These are phyloP conservation scores for Thyridium curvatum DNA, from an alignment of 2,329 filamentous ascomycete species.

Conservation along the genomic window DNA sequence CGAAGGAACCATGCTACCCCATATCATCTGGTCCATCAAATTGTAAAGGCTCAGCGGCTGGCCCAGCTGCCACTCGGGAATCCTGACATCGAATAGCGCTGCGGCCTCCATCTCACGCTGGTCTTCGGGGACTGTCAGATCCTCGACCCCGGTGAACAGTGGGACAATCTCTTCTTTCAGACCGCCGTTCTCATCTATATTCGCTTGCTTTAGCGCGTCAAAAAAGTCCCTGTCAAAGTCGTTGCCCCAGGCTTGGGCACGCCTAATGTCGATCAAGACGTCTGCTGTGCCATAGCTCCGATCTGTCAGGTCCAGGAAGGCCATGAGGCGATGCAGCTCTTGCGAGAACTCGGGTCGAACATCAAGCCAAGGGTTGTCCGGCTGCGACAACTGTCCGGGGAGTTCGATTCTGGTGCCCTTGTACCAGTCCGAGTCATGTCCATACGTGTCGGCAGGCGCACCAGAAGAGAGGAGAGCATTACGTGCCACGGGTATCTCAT, in stretches of 20 bases:
- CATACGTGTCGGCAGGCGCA: constrained; percentile 38
- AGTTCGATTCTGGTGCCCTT: constrained; percentile 45
- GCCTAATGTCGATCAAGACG: constrained; percentile 27
- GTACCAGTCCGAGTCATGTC: constrained; percentile 56
- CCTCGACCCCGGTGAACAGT: too few species aligned
- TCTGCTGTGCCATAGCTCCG: constrained; percentile 53
- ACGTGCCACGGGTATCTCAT: constrained; percentile 52
- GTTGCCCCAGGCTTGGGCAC: constrained; percentile 20
- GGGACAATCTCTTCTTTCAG: too few species aligned
- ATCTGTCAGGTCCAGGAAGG: constrained; percentile 55
- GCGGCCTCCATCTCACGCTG: too few species aligned
- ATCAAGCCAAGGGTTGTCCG: too few species aligned
- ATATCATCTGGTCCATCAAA: too few species aligned
- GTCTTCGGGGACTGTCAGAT: too few species aligned
- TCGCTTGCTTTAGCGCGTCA: constrained; percentile 14
- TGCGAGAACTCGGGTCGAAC: constrained; percentile 31
- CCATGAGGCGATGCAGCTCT: constrained; percentile 56
- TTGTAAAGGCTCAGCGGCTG: too few species aligned
- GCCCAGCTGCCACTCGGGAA: constrained; percentile 2
- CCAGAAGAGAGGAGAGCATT: constrained; percentile 46
- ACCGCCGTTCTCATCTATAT: too few species aligned
- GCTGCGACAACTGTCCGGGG: too few species aligned
- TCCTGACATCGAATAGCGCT: neutral
- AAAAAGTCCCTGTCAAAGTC: constrained; percentile 38
- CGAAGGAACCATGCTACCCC: too few species aligned